These are phyloP conservation scores for Blumeriella jaapii DNA, from an alignment of 2,329 filamentous ascomycete species.

Conservation along the genomic window DNA sequence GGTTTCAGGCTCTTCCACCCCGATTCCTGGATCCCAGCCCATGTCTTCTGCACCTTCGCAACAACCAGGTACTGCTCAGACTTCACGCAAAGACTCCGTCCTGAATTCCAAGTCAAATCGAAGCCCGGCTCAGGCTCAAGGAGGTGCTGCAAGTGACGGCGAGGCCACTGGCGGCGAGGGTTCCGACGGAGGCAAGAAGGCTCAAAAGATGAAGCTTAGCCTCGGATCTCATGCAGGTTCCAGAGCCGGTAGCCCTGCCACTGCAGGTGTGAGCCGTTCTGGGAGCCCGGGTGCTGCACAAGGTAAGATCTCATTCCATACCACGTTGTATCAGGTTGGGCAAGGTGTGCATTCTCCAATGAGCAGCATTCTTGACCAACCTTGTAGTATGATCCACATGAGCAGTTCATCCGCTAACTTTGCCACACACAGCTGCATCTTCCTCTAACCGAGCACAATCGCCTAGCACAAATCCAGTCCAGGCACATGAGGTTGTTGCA, in stretches of 20 bases:
- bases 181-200: conserved; percentile 50
- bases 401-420: too few species aligned
- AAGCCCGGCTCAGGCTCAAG: conserved; percentile 30
- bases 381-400: too few species aligned
- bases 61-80: conserved; percentile 14
- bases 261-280: conserved; percentile 22
- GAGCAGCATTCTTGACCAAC: too few species aligned
- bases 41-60: conserved; percentile 21
- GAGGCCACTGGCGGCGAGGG: conserved; percentile 60
- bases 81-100: conserved; percentile 22
- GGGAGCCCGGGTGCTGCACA: conserved; percentile 21
- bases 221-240: conserved; percentile 41
- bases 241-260: conserved; percentile 47
- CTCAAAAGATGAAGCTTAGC: conserved; percentile 44
- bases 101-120: conserved; percentile 18
- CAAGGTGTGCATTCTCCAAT: conserved; percentile 1
- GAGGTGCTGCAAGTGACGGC: conserved; percentile 54
- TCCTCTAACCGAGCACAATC: conserved; percentile 1
- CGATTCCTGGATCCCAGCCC: conserved; percentile 33
- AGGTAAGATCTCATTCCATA: conserved; percentile 2
- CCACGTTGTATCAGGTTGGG: background rate
- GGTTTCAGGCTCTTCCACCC: conserved; percentile 44
- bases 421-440: background rate
- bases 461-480: conserved; percentile 28
- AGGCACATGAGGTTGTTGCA: conserved; percentile 42